phyloP scores from a whole-genome alignment of 495 filamentous ascomycete genomes.

The Cudoniella acicularis region DNA sequence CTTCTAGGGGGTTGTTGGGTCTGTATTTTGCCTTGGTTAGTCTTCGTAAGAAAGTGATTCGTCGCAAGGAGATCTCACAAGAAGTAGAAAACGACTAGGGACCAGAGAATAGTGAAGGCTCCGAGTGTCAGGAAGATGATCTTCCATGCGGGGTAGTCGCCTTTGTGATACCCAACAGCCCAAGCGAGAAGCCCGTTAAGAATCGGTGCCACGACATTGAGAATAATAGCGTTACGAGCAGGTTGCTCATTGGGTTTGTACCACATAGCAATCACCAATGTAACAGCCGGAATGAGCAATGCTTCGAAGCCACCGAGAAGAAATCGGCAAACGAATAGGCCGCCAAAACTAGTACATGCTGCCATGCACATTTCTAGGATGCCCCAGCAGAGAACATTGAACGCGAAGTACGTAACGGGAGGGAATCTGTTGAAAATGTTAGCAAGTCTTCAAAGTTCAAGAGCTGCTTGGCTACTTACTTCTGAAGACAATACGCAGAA shows the following conservation, averaged over 20 bases:
- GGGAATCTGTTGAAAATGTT: not conserved
- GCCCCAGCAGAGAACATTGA: not conserved
- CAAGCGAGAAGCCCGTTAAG: slow-evolving; percentile 27
- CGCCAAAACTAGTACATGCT: not conserved
- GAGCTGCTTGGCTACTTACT: not conserved
- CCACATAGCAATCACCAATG: slow-evolving; percentile 53
- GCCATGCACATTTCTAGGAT: not conserved
- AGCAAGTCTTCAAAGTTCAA: not conserved
- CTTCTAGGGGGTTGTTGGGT: slow-evolving; percentile 60
- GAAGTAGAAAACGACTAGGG: slow-evolving; percentile 55
- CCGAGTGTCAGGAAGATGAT: slow-evolving; percentile 56
- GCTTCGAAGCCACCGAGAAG: slow-evolving; percentile 39
- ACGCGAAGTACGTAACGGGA: not conserved
- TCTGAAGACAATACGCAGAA: slow-evolving; percentile 23
- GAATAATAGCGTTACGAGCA: slow-evolving; percentile 54
- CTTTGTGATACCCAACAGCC: slow-evolving; percentile 24
- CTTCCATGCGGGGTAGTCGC: slow-evolving; percentile 44
- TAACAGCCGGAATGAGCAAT: slow-evolving; percentile 49
- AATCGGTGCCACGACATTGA: slow-evolving; percentile 25
- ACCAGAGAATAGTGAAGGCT: slow-evolving; percentile 53
- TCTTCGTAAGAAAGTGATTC: too few relatives aligned
- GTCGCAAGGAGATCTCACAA: too few relatives aligned
- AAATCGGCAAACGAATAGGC: not conserved
- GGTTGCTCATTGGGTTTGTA: slow-evolving; percentile 59
- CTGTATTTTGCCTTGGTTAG: too few relatives aligned